phyloP scores from a whole-genome alignment of 108 stramenopile genomes.

The Cyclotella cryptica region DNA sequence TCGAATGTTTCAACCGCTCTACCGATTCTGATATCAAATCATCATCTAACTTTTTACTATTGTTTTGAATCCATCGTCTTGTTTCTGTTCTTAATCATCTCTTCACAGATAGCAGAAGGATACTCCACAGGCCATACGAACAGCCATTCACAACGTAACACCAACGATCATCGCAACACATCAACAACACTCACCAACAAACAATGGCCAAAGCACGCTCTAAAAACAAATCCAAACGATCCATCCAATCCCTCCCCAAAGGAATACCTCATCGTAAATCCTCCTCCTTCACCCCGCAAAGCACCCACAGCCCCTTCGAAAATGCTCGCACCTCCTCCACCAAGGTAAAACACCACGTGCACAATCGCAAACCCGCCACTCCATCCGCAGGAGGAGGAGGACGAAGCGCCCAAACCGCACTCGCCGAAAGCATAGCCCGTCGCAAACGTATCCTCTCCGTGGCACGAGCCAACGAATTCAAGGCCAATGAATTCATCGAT shows the following conservation, averaged over 20 bases:
- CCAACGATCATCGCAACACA: too few species aligned
- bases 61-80: too few species aligned
- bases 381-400: background rate
- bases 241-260: slow-evolving; percentile 67
- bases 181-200: too few species aligned
- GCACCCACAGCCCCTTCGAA: slow-evolving; percentile 79
- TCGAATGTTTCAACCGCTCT: too few species aligned
- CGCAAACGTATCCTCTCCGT: slow-evolving; percentile 12
- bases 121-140: too few species aligned
- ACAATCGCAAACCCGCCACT: slow-evolving; percentile 54
- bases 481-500: slow-evolving; percentile 80
- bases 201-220: slow-evolving; percentile 66
- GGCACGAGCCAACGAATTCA: slow-evolving; percentile 11
- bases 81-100: too few species aligned
- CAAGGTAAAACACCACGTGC: slow-evolving; percentile 74
- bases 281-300: slow-evolving; percentile 8
- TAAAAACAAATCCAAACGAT: slow-evolving; percentile 73
- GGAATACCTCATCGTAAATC: slow-evolving; percentile 61
- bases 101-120: too few species aligned
- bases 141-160: too few species aligned
- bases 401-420: slow-evolving; percentile 3
- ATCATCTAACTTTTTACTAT: too few species aligned
- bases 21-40: too few species aligned
- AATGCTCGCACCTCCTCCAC: slow-evolving; percentile 55
- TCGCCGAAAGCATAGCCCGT: slow-evolving; percentile 27